phyloP scores from a whole-genome alignment of 352 stramenopile genomes.

The Pythium brachiatum region DNA sequence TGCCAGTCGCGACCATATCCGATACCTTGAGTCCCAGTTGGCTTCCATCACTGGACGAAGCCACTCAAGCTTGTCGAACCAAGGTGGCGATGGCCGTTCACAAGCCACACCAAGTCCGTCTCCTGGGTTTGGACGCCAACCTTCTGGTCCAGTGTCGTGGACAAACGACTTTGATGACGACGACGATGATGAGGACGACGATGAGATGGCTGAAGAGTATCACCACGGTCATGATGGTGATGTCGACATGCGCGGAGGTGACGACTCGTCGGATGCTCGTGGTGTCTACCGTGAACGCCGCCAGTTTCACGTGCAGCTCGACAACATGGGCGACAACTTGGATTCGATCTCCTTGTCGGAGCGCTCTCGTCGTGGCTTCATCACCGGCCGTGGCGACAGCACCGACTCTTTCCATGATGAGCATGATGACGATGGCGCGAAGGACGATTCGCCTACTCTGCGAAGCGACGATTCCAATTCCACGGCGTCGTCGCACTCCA shows the following conservation, averaged over 20 bases:
- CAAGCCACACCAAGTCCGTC: slow-evolving; percentile 11
- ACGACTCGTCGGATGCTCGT: slow-evolving; percentile 16
- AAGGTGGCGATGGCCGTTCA: neutral
- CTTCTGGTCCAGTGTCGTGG: slow-evolving; percentile 42
- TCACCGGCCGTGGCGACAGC: slow-evolving; percentile 31
- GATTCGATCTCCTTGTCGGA: slow-evolving; percentile 44
- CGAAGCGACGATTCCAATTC: slow-evolving; percentile 67
- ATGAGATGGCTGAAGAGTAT: slow-evolving; percentile 30
- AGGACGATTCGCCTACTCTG: slow-evolving; percentile 48
- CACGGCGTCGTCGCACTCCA: slow-evolving; percentile 40
- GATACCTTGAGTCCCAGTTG: slow-evolving; percentile 63
- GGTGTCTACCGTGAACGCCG: slow-evolving; percentile 26
- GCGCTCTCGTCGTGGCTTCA: slow-evolving; percentile 32
- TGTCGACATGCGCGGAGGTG: slow-evolving; percentile 41
- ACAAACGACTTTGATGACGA: slow-evolving; percentile 70
- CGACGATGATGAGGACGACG: slow-evolving; percentile 53
- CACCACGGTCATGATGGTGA: slow-evolving; percentile 41
- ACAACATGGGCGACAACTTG: slow-evolving; percentile 40
- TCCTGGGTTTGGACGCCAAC: slow-evolving; percentile 8
- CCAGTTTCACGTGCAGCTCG: slow-evolving; percentile 59
- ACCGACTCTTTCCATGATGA: slow-evolving; percentile 34
- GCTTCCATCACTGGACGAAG: slow-evolving; percentile 14
- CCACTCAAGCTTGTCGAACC: slow-evolving; percentile 23
- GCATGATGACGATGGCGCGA: slow-evolving; percentile 17
- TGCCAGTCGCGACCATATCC: slow-evolving; percentile 56